Percentiles rank a stretch among this genome's conserved stretches.
Conservation (phyloP, 1,139 yeast genomes). For the Yamadazyma friedrichii region DNA sequence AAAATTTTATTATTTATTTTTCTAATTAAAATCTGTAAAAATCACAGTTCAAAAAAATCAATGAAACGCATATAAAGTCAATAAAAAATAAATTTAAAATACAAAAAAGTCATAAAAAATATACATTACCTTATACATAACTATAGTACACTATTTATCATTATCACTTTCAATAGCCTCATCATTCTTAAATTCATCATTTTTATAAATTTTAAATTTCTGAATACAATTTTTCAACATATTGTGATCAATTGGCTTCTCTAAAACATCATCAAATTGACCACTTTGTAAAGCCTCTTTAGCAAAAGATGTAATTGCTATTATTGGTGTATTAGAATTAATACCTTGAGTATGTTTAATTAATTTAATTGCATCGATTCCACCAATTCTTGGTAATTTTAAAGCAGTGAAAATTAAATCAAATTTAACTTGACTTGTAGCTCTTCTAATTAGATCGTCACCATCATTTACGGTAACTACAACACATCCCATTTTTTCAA, state of each 20-base stretch:
- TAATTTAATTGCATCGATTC: constrained; percentile 75
- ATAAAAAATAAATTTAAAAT: background rate
- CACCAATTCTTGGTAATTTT: constrained; percentile 63
- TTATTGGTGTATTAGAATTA: constrained; percentile 74
- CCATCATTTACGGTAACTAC: constrained; percentile 80
- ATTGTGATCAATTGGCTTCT: constrained; percentile 62
- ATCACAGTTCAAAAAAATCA: background rate
- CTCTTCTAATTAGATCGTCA: constrained; percentile 77
- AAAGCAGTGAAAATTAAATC: constrained; percentile 81
- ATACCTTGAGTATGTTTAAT: constrained; percentile 74
- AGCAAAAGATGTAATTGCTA: constrained; percentile 73
- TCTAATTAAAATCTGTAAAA: background rate
- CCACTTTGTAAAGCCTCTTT: constrained; percentile 60
- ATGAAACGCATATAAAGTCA: background rate
- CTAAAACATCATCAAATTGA: constrained; percentile 71
- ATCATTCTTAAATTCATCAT: constrained; percentile 23
- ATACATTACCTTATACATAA: background rate
- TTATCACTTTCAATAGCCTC: constrained; percentile 30
- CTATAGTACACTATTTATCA: constrained; percentile 10
- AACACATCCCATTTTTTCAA: constrained; percentile 74
- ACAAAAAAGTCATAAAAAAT: no score
- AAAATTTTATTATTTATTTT: no score
- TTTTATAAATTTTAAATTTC: constrained; percentile 16
- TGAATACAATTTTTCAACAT: constrained; percentile 24
- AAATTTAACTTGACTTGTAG: constrained; percentile 80